A percentile compares a stretch with the other conserved stretches of the same genome.
phyloP scores from a whole-genome alignment of 768 basidiomycete species.

The Udeniomyces megalosporus region DNA sequence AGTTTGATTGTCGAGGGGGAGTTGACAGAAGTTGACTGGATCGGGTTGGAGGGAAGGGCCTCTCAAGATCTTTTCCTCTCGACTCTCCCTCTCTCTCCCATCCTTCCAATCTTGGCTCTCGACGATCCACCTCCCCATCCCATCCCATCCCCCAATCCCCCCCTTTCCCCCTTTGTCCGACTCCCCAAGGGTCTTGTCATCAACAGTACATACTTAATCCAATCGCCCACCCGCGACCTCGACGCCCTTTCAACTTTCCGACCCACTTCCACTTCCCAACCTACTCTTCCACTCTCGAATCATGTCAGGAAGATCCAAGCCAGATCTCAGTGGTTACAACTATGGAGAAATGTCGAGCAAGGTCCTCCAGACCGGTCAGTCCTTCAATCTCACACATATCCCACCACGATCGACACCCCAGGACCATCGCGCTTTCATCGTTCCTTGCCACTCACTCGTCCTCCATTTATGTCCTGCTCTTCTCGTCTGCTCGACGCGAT shows the following conservation, averaged over 20 bases:
- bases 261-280: background rate
- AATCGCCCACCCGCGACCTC: background rate
- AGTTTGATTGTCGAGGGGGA: background rate
- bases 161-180: background rate
- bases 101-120: background rate
- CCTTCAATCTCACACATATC: background rate
- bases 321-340: slow-evolving; percentile 80
- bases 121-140: background rate
- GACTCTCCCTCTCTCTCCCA: background rate
- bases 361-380: slow-evolving; percentile 63
- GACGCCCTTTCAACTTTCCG: background rate
- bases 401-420: too few species aligned
- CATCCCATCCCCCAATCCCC: background rate
- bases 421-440: too few species aligned
- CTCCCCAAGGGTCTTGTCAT: background rate
- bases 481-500: background rate
- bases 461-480: background rate
- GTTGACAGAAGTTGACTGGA: background rate
- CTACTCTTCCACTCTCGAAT: slow-evolving; percentile 1
- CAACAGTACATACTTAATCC: too few species aligned
- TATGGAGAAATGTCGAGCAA: slow-evolving; percentile 89
- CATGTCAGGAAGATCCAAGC: slow-evolving; percentile 30
- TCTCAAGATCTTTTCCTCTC: background rate
- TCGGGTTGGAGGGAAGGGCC: background rate
- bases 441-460: background rate